phyloP scores from a whole-genome alignment of 257 asterid genomes.

The Fraxinus cuspidata region DNA sequence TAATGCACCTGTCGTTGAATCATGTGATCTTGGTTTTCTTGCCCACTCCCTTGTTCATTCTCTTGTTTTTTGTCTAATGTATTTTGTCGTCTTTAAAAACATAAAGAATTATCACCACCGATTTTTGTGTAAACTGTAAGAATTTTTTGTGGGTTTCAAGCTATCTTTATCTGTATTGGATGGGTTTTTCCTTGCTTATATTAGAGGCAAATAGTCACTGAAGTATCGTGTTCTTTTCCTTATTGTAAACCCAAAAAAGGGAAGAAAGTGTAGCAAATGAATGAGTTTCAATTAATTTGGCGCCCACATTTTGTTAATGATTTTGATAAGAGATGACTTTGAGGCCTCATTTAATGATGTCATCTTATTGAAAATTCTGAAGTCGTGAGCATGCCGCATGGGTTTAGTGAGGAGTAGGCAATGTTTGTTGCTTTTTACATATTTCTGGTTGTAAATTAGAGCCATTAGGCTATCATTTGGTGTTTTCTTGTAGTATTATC shows the following conservation, averaged over 20 bases:
- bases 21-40: conserved; percentile 54
- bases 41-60: conserved; percentile 40
- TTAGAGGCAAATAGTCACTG: conserved; percentile 21
- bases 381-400: neutral
- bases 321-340: conserved; percentile 14
- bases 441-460: conserved; percentile 37
- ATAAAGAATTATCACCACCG: neutral
- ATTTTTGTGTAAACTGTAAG: conserved; percentile 12
- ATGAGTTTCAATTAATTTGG: conserved; percentile 21
- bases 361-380: conserved; percentile 26
- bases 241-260: conserved; percentile 9
- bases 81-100: conserved; percentile 5
- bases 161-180: conserved; percentile 15
- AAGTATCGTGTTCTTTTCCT: conserved; percentile 11
- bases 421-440: conserved; percentile 39
- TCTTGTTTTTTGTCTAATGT: neutral
- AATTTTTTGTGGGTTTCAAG: conserved; percentile 17
- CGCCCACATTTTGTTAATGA: conserved; percentile 6
- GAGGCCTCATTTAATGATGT: conserved; percentile 2
- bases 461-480: conserved; percentile 32
- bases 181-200: conserved; percentile 20
- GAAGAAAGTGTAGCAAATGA: conserved; percentile 9
- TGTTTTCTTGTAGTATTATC: conserved; percentile 25
- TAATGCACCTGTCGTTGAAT: conserved; percentile 43
- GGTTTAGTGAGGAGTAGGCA: conserved; percentile 28